Conservation (phyloP, 352 stramenopile species). For the Plasmopara viticola region DNA sequence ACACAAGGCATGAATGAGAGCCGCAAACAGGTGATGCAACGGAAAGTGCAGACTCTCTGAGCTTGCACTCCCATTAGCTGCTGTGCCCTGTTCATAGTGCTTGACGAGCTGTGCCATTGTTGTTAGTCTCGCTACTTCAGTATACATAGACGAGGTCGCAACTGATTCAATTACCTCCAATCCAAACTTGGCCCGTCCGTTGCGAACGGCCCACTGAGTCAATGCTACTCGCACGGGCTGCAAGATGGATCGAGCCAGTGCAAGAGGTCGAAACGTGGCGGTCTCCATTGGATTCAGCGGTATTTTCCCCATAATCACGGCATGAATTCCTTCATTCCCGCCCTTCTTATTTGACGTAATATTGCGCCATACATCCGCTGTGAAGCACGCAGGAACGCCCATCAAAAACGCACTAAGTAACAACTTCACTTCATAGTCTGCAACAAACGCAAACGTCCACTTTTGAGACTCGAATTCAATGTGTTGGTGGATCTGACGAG, state of each 20-base stretch:
- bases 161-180: slow-evolving; percentile 6
- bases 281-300: slow-evolving; percentile 27
- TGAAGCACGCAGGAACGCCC: slow-evolving; percentile 52
- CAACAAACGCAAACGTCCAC: slow-evolving; percentile 79
- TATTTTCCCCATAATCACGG: slow-evolving; percentile 13
- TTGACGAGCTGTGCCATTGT: slow-evolving; percentile 21
- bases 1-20: slow-evolving; percentile 46
- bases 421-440: slow-evolving; percentile 80
- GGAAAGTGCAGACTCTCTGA: slow-evolving; percentile 70
- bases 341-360: slow-evolving; percentile 15
- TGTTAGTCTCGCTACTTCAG: slow-evolving; percentile 10
- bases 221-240: slow-evolving; percentile 31
- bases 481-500: slow-evolving; percentile 54
- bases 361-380: slow-evolving; percentile 24
- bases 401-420: slow-evolving; percentile 59
- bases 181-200: slow-evolving; percentile 31
- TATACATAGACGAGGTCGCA: slow-evolving; percentile 5
- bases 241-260: slow-evolving; percentile 41
- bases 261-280: slow-evolving; percentile 25
- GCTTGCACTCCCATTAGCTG: slow-evolving; percentile 22
- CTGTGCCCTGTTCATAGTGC: slow-evolving; percentile 34
- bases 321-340: slow-evolving; percentile 16
- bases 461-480: slow-evolving; percentile 82
- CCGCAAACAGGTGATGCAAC: slow-evolving; percentile 72
- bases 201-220: slow-evolving; percentile 27